Evolutionary conservation across 306 rosid species (phyloP), one percentile per base, ranked within the genome.

Genomic region (Comarum palustre): DNA sequence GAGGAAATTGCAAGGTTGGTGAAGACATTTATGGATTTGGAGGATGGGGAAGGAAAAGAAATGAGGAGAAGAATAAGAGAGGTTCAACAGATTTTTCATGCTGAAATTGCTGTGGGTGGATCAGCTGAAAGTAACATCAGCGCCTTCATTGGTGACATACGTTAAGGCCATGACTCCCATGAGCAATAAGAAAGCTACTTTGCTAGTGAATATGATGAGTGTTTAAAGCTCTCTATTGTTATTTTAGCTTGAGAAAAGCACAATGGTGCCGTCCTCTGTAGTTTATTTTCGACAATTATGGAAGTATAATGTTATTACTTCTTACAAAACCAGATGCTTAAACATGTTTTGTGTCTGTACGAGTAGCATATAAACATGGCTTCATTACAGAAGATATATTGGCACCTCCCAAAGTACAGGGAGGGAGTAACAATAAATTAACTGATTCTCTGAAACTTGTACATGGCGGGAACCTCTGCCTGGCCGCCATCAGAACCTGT

Each of bases 101-200:
- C 36, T 58, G 76, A 85, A 58, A 67, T 74, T 52, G 73, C 36
- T 5, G 54, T 62, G 54, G 77, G 81, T 6, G 85, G 88, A 5
- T 75, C 88, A n/a, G 67, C 88, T 29, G 5, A 8, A 6, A 46
- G 19, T 27, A 82, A 83, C 72, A 72, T 84, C 8, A 51, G 79
- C n/a, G 82, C 84, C 36, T 86, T 89, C 36, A 47, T 85, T 0
- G 69, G 66, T 69, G 75, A 66, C 48, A 81, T 87, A 13, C 22
- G 20, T 59, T 6, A 59, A 12, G 62, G 63, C 9, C 19, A 25
- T n/a, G n/a, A n/a, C n/a, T n/a, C n/a, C n/a, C n/a, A n/a, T 11
- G 63, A 12, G 55, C 24, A 50, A 17, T 50, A 1, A 19, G 9
- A 2, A 50, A 50, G 1, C 55, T 19, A 19, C 10, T 50, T 50